These are phyloP conservation scores for Tremella yokohamensis DNA, from an alignment of 768 basidiomycete genomes.

Conservation along the genomic window DNA sequence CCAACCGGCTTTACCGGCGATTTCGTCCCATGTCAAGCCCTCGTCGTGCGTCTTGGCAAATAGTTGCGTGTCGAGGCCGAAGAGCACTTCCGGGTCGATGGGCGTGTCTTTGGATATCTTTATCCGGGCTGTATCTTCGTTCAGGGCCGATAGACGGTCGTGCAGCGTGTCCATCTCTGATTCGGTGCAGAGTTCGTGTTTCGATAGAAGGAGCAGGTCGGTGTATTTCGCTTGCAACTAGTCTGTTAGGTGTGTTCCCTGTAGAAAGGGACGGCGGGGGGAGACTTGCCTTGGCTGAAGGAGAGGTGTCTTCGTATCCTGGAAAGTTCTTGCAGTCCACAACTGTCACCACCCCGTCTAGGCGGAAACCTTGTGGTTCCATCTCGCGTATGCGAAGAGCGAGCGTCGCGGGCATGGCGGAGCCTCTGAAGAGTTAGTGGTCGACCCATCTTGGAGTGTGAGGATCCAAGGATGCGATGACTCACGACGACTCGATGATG, in stretches of 20 bases:
- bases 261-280: not conserved
- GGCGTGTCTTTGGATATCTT: constrained; percentile 59
- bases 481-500: constrained; percentile 90
- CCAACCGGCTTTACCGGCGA: constrained; percentile 23
- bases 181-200: constrained; percentile 79
- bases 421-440: constrained; percentile 60
- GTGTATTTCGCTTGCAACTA: constrained; percentile 76
- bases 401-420: constrained; percentile 90
- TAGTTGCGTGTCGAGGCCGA: constrained; percentile 83
- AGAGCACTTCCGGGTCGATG: constrained; percentile 73
- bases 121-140: constrained; percentile 84
- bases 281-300: constrained; percentile 67
- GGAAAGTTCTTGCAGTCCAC: constrained; percentile 72
- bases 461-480: constrained; percentile 15
- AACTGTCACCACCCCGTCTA: constrained; percentile 89
- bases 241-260: constrained; percentile 40
- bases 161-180: constrained; percentile 73
- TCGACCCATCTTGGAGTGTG: not conserved
- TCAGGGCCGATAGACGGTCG: constrained; percentile 83
- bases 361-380: constrained; percentile 73
- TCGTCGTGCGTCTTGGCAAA: constrained; percentile 54
- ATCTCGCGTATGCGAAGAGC: constrained; percentile 91
- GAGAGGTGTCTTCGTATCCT: constrained; percentile 88
- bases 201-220: constrained; percentile 87
- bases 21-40: constrained; percentile 30